phyloP scores from a whole-genome alignment of 768 basidiomycete species.

The Xerocomellus chrysenteron region DNA sequence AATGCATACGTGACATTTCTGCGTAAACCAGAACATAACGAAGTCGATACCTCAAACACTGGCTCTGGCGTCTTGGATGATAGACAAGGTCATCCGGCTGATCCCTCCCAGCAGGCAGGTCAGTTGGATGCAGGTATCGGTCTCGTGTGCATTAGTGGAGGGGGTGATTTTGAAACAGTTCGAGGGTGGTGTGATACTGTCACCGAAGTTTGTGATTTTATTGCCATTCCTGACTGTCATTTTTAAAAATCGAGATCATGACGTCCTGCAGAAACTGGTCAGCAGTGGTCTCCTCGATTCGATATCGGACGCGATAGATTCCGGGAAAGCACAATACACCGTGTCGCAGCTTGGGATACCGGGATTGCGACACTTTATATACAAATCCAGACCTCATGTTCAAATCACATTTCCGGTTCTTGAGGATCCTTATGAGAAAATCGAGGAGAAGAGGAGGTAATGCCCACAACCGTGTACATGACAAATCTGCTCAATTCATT shows the following conservation, averaged over 20 bases:
- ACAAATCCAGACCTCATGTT: conserved; percentile 87
- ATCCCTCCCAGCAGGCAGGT: conserved; percentile 12
- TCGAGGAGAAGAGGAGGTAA: conserved; percentile 61
- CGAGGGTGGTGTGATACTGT: conserved; percentile 72
- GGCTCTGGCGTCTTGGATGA: background rate
- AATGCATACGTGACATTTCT: conserved; percentile 86
- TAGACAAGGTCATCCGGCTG: background rate
- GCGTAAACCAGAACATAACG: conserved; percentile 37
- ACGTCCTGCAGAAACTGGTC: conserved; percentile 55
- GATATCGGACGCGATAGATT: conserved; percentile 46
- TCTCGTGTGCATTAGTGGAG: conserved; percentile 78
- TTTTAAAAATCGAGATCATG: background rate
- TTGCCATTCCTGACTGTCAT: background rate
- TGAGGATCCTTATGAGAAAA: conserved; percentile 77
- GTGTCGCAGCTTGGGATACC: conserved; percentile 81
- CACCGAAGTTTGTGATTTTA: conserved; percentile 44
- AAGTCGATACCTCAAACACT: background rate
- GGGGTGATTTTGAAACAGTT: conserved; percentile 83
- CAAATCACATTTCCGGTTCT: conserved; percentile 86
- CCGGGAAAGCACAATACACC: conserved; percentile 59
- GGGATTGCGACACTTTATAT: conserved; percentile 90
- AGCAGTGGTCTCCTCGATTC: conserved; percentile 55
- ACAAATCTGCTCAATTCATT: conserved; percentile 6
- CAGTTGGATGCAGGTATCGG: conserved; percentile 45
- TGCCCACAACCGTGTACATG: conserved; percentile 5